Evolutionary conservation across 164 flowering plant genomes (phyloP).

Genomic region (Macadamia tetraphylla): DNA sequence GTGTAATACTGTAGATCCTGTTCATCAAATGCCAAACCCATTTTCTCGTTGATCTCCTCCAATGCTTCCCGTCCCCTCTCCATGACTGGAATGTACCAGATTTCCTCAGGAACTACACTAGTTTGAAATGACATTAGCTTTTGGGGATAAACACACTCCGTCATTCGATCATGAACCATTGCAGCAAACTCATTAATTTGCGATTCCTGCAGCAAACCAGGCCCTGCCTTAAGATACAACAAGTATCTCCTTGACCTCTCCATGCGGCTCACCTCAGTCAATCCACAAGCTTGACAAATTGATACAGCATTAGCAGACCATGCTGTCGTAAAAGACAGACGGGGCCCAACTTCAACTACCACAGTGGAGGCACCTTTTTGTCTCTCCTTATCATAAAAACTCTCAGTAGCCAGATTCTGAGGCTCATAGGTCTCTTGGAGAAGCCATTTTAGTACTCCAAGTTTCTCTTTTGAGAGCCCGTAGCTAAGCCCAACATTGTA

Average conservation of each 20-base stretch:
- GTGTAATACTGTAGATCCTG: slow-evolving; percentile 85
- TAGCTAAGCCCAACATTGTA: slow-evolving; percentile 61
- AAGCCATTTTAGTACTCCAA: slow-evolving; percentile 59
- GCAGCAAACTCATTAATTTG: slow-evolving; percentile 64
- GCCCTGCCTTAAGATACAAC: slow-evolving; percentile 39
- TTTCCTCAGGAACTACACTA: slow-evolving; percentile 62
- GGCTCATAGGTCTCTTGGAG: slow-evolving; percentile 82
- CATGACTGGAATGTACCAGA: slow-evolving; percentile 63
- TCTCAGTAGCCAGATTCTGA: slow-evolving; percentile 57
- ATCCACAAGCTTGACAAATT: slow-evolving; percentile 71
- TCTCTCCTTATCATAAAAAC: slow-evolving; percentile 55
- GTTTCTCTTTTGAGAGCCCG: slow-evolving; percentile 50
- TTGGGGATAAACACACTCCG: slow-evolving; percentile 69
- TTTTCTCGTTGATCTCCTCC: slow-evolving; percentile 79
- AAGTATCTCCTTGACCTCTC: slow-evolving; percentile 84
- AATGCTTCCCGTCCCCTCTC: slow-evolving; percentile 75
- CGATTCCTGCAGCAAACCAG: slow-evolving; percentile 29
- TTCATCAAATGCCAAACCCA: slow-evolving; percentile 97
- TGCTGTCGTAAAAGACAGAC: slow-evolving; percentile 87
- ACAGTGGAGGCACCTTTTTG: slow-evolving; percentile 27
- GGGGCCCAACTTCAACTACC: slow-evolving; percentile 85
- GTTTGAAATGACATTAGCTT: slow-evolving; percentile 69
- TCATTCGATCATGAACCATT: slow-evolving; percentile 90
- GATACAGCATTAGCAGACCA: slow-evolving; percentile 98
- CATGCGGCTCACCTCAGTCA: slow-evolving; percentile 69